Base-by-base conservation (phyloP, 306 rosid species). In the Parietaria judaica region DNA sequence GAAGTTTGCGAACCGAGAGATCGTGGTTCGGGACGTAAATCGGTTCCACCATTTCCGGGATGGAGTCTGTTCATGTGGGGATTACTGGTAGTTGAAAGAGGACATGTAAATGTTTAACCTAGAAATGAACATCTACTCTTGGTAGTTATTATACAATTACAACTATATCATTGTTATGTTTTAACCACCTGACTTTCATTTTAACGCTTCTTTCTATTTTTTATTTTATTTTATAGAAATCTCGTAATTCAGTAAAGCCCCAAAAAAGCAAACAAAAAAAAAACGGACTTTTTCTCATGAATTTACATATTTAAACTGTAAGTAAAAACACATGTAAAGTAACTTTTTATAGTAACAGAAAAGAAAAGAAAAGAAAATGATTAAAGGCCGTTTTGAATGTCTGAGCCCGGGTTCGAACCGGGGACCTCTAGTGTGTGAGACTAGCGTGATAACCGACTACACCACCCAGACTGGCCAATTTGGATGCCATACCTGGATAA, bases 21-120 rank as follows among this genome's bases (percentile, higher is more conserved):
- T 91, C 72, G 79, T 91, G 65, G 96, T 91, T 66, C 87, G 97
- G 74, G 97, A 91, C 56, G 84, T 80, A 73, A 87, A 91, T 72
- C 94, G 97, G 17, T 79, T 87, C 83, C 97, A 91, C 78, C 86
- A 69, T 72, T 91, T 91, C 60, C 78, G 46, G 51, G 84, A 85
- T 41, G 97, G 96, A 37, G 73, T 81, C 65, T 91, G 97, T 71
- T 91, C 96, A 4, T 83, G 96, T 65, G 95, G 86, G 67, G 97
- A 91, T 70, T 91, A 91, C 75, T 91, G 97, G 97, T 85, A 87
- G 44, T 66, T 41, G n/a, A 45, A 37, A 77, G 65, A 41, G 58
- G 31, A 41, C 48, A 38, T 56, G 31, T 23, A 23, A 3, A 14
- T 46, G 14, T 61, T 63, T 41, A 17, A 71, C 66, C 60, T 57